Evolutionary conservation across 129 eudicot genomes (phyloP).

Genomic region (Saussurea involucrata): DNA sequence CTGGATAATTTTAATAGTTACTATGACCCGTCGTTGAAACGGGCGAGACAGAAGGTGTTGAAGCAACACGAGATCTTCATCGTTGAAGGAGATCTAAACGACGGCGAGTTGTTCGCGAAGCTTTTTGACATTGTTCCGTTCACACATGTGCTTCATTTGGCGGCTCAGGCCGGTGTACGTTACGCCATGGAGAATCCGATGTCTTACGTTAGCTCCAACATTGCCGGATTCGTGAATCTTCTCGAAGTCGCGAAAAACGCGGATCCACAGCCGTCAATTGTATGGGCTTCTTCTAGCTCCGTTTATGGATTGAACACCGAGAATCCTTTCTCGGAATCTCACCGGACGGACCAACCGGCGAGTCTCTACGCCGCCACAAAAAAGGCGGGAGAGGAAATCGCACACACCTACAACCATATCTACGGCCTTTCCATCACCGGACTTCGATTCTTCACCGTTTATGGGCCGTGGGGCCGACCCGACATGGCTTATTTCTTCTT

Average conservation of each 20-base stretch:
- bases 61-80: slow-evolving; percentile 45
- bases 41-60: slow-evolving; percentile 53
- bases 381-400: slow-evolving; percentile 77
- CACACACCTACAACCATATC: slow-evolving; percentile 73
- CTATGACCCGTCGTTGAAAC: slow-evolving; percentile 67
- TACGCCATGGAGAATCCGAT: slow-evolving; percentile 80
- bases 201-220: slow-evolving; percentile 58
- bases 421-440: slow-evolving; percentile 72
- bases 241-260: slow-evolving; percentile 55
- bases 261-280: slow-evolving; percentile 71
- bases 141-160: slow-evolving; percentile 58
- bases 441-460: slow-evolving; percentile 66
- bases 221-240: slow-evolving; percentile 64
- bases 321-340: slow-evolving; percentile 63
- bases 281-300: slow-evolving; percentile 76
- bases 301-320: slow-evolving; percentile 72
- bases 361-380: slow-evolving; percentile 77
- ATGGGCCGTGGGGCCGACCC: slow-evolving; percentile 87
- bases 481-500: slow-evolving; percentile 85
- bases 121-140: slow-evolving; percentile 70
- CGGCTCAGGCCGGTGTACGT: slow-evolving; percentile 76
- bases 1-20: slow-evolving; percentile 65
- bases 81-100: slow-evolving; percentile 72
- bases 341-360: slow-evolving; percentile 76
- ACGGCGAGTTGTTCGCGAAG: slow-evolving; percentile 48